phyloP scores from a whole-genome alignment of 2,329 filamentous ascomycete genomes.

The Fusarium coffeatum region DNA sequence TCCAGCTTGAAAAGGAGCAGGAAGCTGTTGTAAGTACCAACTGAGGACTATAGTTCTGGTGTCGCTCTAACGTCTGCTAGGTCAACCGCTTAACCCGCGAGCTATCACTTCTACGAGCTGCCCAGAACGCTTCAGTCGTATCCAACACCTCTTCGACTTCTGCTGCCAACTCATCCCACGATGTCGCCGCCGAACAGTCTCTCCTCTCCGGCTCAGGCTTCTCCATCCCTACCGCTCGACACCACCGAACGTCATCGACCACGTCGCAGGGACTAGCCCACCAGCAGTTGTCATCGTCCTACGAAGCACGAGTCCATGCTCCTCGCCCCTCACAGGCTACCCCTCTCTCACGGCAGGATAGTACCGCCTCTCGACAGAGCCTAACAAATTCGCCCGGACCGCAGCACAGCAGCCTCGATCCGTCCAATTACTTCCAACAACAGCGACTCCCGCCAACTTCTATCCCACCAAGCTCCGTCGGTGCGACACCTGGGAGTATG shows the following conservation, averaged over 20 bases:
- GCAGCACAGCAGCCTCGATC: constrained; percentile 58
- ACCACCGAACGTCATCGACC: constrained; percentile 69
- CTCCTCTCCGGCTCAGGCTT: constrained; percentile 69
- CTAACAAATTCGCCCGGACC: constrained; percentile 62
- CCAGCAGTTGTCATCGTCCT: constrained; percentile 51
- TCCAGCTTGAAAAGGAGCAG: constrained; percentile 93
- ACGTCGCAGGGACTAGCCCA: constrained; percentile 63
- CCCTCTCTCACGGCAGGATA: constrained; percentile 65
- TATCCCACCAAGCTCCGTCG: constrained; percentile 52
- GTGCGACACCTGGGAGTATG: constrained; percentile 55
- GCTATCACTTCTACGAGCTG: constrained; percentile 81
- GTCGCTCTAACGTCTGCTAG: constrained; percentile 56
- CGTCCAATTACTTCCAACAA: constrained; percentile 61
- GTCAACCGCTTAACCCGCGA: constrained; percentile 94
- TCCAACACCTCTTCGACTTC: constrained; percentile 74
- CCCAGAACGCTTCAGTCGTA: constrained; percentile 73
- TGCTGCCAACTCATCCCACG: constrained; percentile 63
- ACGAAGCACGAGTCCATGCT: constrained; percentile 57
- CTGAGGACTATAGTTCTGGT: neutral
- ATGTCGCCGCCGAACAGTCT: constrained; percentile 62
- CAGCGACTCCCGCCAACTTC: constrained; percentile 56
- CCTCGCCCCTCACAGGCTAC: constrained; percentile 59
- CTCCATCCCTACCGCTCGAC: constrained; percentile 66
- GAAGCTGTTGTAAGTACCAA: constrained; percentile 79
- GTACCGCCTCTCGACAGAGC: constrained; percentile 65